Percentiles rank a stretch among this genome's conserved stretches.
Conservation (phyloP, 768 basidiomycete genomes). For the Serendipita indica region DNA sequence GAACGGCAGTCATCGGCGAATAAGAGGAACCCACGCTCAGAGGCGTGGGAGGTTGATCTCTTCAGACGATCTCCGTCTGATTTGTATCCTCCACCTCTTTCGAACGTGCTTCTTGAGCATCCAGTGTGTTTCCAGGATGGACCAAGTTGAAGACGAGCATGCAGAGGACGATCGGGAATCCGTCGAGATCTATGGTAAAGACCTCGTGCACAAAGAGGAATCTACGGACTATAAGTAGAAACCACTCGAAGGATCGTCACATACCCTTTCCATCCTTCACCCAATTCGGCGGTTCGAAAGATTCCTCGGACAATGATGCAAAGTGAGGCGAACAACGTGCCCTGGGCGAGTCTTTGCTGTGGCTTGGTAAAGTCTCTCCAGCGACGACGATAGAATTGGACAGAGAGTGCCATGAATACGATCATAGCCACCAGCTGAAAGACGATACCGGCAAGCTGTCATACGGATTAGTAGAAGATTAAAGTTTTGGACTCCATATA, state of each 20-base stretch:
- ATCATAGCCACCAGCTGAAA: neutral
- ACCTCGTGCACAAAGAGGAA: constrained; percentile 3
- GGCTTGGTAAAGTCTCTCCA: neutral
- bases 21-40: too few relatives aligned
- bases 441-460: neutral
- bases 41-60: too few relatives aligned
- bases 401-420: neutral
- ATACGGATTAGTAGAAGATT: neutral
- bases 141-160: constrained; percentile 5
- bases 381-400: neutral
- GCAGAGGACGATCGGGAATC: constrained; percentile 1
- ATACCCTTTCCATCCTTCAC: constrained; percentile 5
- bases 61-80: neutral
- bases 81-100: neutral
- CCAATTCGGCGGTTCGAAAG: neutral
- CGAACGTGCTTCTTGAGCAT: neutral
- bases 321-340: neutral
- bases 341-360: neutral
- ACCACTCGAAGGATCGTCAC: neutral
- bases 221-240: neutral
- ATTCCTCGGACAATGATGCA: constrained; percentile 7
- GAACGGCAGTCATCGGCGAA: too few relatives aligned
- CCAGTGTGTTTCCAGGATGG: neutral
- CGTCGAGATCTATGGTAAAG: neutral
- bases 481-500: neutral